Base-by-base conservation (phyloP, 345 rosid species). In the Acer saccharum region DNA sequence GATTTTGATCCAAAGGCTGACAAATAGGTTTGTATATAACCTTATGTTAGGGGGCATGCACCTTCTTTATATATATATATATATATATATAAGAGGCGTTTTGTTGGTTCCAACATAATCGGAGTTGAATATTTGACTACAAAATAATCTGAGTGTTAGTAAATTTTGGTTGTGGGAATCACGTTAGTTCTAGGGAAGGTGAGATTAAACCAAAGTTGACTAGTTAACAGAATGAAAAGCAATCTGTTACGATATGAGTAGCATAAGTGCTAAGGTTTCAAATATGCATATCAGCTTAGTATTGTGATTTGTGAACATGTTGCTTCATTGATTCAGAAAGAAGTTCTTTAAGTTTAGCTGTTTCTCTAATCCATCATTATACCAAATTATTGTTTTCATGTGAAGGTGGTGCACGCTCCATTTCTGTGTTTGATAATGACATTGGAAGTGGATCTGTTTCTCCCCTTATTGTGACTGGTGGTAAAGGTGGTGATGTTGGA, bases 391-490 rank as follows among this genome's bases (percentile, higher is more conserved):
- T 65, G 63, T 65, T 69, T 71, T 60, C 54, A 17, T 81, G 54
- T 72, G 84, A 85, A 95, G 98, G 95, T 82, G 98, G 97, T 79
- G 94, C 95, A 58, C 91, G 91, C 72, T 95, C 98, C 79, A 86
- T 95, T 73, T 86, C 97, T n/a, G 92, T 93, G 63, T 91, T 95
- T 71, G 94, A 93, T 84, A 93, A 90, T 73, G 89, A 92, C 84
- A 86, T 93, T 23, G 95, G 98, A 68, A 93, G 93, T 80, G 96
- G 98, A 86, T 92, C 98, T 23, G 79, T 92, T 79, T 95, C 98
- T 76, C 98, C 98, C 71, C 87, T 95, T 79, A 93, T 95, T 63
- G 81, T 95, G 64, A 93, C 97, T 27, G 98, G 98, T 76, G 98
- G 98, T 63, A 92, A 87, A 89, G 84, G 84, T 77, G 98, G 98